These are phyloP conservation scores for Didymella arachidicola DNA, from an alignment of 2,329 filamentous ascomycete genomes.

Conservation along the genomic window DNA sequence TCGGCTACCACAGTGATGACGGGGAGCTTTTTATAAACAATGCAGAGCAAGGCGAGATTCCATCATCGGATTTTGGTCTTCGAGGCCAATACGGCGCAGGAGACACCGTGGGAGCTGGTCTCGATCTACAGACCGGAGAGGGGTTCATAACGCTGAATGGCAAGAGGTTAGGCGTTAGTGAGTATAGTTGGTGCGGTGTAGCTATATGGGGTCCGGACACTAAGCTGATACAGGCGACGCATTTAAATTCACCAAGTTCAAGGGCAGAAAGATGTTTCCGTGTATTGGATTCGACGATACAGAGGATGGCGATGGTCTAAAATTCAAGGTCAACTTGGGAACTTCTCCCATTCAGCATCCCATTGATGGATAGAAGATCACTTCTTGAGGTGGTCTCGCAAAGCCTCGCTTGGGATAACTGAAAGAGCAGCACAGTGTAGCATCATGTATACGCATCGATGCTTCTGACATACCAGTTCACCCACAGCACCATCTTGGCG, in stretches of 20 bases:
- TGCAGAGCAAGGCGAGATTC: no score
- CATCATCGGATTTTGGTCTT: not conserved
- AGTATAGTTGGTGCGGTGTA: not conserved
- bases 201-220: no score
- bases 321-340: not conserved
- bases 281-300: not conserved
- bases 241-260: not conserved
- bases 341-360: no score
- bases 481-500: no score
- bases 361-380: no score
- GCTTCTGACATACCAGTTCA: no score
- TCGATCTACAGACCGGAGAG: not conserved
- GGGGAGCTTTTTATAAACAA: not conserved
- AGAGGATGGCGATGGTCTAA: not conserved
- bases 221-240: not conserved
- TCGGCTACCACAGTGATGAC: not conserved
- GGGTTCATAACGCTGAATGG: not conserved
- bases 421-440: no score
- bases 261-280: not conserved
- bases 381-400: no score
- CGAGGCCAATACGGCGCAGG: not conserved
- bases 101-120: not conserved
- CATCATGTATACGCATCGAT: no score
- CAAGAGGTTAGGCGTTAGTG: not conserved
- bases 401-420: no score